Base-by-base conservation (phyloP, 768 basidiomycete species). In the Boletus bicolor region DNA sequence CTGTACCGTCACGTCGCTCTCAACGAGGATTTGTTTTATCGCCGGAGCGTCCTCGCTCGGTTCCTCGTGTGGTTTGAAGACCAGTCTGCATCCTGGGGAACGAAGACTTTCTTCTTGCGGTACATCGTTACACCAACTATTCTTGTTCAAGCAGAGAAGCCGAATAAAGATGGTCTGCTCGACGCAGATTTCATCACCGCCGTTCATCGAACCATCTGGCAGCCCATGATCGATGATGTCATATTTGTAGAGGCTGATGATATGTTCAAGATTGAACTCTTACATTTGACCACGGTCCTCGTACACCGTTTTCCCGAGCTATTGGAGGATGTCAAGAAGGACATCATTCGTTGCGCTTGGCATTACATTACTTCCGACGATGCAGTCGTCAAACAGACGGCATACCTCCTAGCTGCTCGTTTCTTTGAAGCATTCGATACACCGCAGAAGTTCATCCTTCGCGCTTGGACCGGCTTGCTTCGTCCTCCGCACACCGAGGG, bases 301-400 rank as follows among this genome's bases (percentile, higher is more conserved):
- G 87, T 98, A 5, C 89, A 95, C 56, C 80, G 88, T 64, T 94
- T 92, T 60, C 81, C 86, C 2, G 75, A 82, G n/a, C 71, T 91
- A n/a, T 77, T 97, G 42, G 84, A 83, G 55, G 88, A 92, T 44
- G 83, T 82, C 37, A 84, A 89, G 72, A 98, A 94, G 69, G 91
- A 95, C 56, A 85, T 98, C 61, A 94, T 98, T 75, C 91, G 89
- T 69, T 89, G 89, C 54, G 91, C 93, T 19, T 98, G 93, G 93
- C 82, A 87, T 64, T 91, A 87, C 63, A 90, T 95, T 61, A 81
- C 80, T 7, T 86, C 78, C 52, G 92, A 96, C 41, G 97, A 98
- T 68, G 81, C 87, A 6, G 85, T 94, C 19, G 91, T 97, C 65
- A 95, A 93, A 70, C 92, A 98, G 69, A 91, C 91, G 9, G 89